Evolutionary conservation across 352 stramenopile species (phyloP), one percentile per base, ranked within the genome.

Genomic region (Globisporangium paddicum): DNA sequence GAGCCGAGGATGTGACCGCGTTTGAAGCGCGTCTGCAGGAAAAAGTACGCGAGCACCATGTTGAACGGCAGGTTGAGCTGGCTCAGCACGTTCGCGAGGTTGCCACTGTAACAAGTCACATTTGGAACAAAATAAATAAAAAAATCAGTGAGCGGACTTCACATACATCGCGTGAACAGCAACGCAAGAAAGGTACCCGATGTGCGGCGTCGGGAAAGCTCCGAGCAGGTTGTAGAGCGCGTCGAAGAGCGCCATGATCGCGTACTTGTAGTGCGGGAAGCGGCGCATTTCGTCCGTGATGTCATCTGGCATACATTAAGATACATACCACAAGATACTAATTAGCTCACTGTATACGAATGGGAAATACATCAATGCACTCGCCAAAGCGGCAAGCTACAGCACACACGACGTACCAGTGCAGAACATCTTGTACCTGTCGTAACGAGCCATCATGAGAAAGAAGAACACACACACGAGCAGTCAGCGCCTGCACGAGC

Each of bases 51-150:
- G 40, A 93, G 63, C 49, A 86, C 40, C 84, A 95, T 94, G 68
- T 96, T 94, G 66, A 96, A 86, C 63, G 87, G 86, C 48, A 96
- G 68, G 60, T 87, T 91, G 41, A 92, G 65, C 61, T 96, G 87
- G 55, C 83, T 89, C 25, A 96, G 58, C 46, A 96, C 85, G 62
- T 95, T 95, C 25, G 82, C 75, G 62, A 95, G 68, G 68, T 93
- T 93, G 25, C 84, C 84, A 54, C 87, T 93, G 48, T 16, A 37
- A n/a, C 53, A 26, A 52, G 2, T 14, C 49, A 34, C 13, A 52
- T 47, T 16, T n/a, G n/a, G n/a, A n/a, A n/a, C n/a, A n/a, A n/a
- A n/a, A n/a, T n/a, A n/a, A n/a, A n/a, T n/a, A n/a, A n/a, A n/a
- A n/a, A n/a, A n/a, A n/a, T n/a, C n/a, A n/a, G n/a, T n/a, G n/a